Evolutionary conservation across 495 filamentous ascomycete species (phyloP).

Genomic region (Trichoderma erinaceum): DNA sequence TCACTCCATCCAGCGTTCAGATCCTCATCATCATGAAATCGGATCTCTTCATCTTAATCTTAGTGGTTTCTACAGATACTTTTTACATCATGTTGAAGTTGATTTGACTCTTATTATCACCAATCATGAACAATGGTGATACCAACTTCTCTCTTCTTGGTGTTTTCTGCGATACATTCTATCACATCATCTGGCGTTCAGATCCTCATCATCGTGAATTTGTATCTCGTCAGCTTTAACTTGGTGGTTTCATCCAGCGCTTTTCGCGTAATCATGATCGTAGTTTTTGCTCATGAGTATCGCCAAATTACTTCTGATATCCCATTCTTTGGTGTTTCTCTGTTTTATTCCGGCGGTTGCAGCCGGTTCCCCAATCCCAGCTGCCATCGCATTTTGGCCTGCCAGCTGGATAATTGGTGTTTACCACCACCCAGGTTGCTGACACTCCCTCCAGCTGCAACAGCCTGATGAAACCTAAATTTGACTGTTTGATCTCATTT

Average conservation of each 20-base stretch:
- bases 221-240: background rate
- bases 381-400: background rate
- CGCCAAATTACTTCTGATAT: background rate
- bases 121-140: background rate
- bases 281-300: background rate
- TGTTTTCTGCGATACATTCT: background rate
- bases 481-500: background rate
- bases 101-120: background rate
- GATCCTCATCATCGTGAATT: background rate
- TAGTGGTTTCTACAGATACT: too few species aligned
- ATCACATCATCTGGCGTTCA: background rate
- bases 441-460: background rate
- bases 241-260: background rate
- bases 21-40: too few species aligned
- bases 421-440: background rate
- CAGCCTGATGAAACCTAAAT: background rate
- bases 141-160: background rate
- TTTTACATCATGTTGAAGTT: too few species aligned
- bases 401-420: background rate
- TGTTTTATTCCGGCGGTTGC: background rate
- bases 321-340: background rate
- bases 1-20: too few species aligned
- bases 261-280: background rate
- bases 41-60: too few species aligned
- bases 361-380: background rate